Percentiles rank a stretch among this genome's conserved stretches.
These are phyloP conservation scores for Pseudogymnoascus sp. DNA, from an alignment of 2,329 filamentous ascomycete species.

Conservation along the genomic window DNA sequence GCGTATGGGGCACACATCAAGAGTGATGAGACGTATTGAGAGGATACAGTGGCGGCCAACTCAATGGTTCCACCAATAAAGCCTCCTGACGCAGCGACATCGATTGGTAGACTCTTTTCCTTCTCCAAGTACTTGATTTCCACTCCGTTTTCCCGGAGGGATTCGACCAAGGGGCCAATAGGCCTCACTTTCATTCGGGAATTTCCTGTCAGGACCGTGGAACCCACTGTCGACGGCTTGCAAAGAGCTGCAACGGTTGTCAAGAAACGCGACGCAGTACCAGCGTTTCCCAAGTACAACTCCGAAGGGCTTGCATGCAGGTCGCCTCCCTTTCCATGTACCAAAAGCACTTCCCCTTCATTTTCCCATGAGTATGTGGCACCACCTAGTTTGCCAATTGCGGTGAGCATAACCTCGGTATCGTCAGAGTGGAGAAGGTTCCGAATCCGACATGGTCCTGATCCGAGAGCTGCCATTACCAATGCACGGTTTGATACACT, in stretches of 20 bases:
- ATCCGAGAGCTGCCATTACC: constrained; percentile 83
- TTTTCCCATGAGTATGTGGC: constrained; percentile 92
- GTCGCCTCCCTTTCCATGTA: constrained; percentile 83
- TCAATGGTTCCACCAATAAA: constrained; percentile 84
- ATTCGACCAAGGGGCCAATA: constrained; percentile 87
- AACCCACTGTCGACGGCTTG: constrained; percentile 53
- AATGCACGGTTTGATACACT: constrained; percentile 95
- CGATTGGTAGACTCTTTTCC: constrained; percentile 74
- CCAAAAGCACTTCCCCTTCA: constrained; percentile 81
- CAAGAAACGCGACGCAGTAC: constrained; percentile 90
- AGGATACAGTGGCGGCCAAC: constrained; percentile 89
- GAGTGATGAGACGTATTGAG: constrained; percentile 97
- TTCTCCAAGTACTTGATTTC: constrained; percentile 78
- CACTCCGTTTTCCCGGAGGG: constrained; percentile 80
- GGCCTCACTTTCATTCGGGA: constrained; percentile 93
- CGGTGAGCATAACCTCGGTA: constrained; percentile 93
- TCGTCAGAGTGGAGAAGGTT: constrained; percentile 96
- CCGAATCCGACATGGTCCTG: constrained; percentile 77
- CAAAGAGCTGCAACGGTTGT: constrained; percentile 87
- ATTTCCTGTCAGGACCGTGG: constrained; percentile 85
- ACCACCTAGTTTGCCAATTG: constrained; percentile 75
- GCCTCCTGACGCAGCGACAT: constrained; percentile 73
- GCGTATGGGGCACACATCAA: constrained; percentile 96
- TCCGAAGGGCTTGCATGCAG: constrained; percentile 68
- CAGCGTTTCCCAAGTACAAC: constrained; percentile 91